Conservation (phyloP, 1,284 basidiomycete genomes). For the Stygiomarasmius scandens region DNA sequence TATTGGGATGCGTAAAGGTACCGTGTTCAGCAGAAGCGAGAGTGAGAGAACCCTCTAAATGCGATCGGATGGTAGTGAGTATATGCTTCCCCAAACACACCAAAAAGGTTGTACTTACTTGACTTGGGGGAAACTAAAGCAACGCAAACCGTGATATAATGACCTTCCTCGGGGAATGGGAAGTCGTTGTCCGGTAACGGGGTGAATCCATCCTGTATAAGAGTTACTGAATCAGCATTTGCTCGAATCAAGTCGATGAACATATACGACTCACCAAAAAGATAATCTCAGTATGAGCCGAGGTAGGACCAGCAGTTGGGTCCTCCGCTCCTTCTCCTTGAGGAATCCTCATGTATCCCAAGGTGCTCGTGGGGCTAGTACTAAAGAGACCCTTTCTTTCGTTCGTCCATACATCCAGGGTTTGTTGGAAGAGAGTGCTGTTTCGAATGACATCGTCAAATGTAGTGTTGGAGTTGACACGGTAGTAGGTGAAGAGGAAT, state of each 20-base stretch:
- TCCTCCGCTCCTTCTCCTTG: slow-evolving; percentile 32
- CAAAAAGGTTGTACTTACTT: too few species aligned
- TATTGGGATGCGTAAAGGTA: slow-evolving; percentile 16
- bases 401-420: background rate
- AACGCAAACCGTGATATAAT: slow-evolving; percentile 29
- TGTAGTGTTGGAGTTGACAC: slow-evolving; percentile 31
- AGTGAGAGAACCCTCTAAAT: slow-evolving; percentile 17
- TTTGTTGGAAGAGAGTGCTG: slow-evolving; percentile 22
- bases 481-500: slow-evolving; percentile 28
- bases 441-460: slow-evolving; percentile 26
- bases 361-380: slow-evolving; percentile 10
- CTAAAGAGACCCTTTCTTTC: slow-evolving; percentile 26
- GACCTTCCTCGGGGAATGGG: too few species aligned
- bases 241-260: too few species aligned
- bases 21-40: slow-evolving; percentile 23
- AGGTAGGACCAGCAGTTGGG: slow-evolving; percentile 37
- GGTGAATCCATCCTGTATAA: too few species aligned
- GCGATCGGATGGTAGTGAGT: background rate
- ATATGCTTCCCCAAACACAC: background rate
- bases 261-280: slow-evolving; percentile 30
- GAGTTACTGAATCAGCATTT: too few species aligned
- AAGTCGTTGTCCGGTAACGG: too few species aligned
- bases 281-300: slow-evolving; percentile 33
- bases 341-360: slow-evolving; percentile 18
- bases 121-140: slow-evolving; percentile 36